Evolutionary conservation across 163 green algal genomes (phyloP).

Genomic region (Volvox carteri): DNA sequence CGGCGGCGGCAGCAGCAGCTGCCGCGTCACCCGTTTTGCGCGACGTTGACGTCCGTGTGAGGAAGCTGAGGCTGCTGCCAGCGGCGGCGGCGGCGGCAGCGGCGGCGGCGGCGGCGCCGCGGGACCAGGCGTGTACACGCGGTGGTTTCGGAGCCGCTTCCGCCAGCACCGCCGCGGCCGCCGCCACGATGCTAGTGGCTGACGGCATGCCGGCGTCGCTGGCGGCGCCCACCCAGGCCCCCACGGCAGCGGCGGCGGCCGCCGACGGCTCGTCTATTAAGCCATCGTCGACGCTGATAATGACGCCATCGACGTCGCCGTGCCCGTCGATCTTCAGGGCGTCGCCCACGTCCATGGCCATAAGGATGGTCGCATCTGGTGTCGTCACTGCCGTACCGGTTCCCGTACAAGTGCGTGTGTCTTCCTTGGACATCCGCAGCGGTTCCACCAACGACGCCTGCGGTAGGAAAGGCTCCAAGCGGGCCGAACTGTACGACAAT

Average conservation of each 20-base stretch:
- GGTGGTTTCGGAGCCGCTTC: neutral
- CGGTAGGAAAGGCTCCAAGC: slow-evolving; percentile 1
- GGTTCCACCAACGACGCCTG: neutral
- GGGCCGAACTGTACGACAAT: neutral
- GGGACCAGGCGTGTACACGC: neutral
- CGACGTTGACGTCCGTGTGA: neutral
- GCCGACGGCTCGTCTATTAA: neutral
- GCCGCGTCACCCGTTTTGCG: neutral
- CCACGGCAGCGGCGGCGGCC: neutral
- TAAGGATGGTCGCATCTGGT: neutral
- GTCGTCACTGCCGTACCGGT: neutral
- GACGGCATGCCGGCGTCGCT: slow-evolving; percentile 17
- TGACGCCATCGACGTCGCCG: neutral
- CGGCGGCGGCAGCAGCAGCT: neutral
- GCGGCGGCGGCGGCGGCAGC: neutral
- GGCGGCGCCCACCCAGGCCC: neutral
- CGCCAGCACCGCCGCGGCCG: neutral
- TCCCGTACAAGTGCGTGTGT: neutral
- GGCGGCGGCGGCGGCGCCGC: neutral
- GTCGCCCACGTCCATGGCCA: neutral
- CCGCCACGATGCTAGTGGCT: slow-evolving; percentile 15
- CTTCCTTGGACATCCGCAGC: neutral
- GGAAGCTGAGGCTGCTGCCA: neutral
- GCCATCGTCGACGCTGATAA: neutral
- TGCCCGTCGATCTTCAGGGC: neutral